Conservation (phyloP, 495 filamentous ascomycete species). For the Chlorociboria aeruginascens region DNA sequence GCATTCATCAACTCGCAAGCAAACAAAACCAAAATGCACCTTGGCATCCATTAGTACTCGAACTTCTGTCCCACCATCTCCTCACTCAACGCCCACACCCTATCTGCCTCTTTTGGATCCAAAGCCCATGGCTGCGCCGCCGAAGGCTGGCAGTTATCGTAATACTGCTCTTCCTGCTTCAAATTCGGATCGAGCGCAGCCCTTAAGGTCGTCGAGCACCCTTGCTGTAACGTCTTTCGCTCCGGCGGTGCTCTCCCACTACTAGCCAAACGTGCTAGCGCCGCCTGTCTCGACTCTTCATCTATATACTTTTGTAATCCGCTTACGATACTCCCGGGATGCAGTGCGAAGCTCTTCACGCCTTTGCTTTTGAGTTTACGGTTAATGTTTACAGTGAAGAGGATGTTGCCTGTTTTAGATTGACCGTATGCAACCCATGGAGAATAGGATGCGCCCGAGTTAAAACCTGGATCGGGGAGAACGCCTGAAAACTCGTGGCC, state of each 20-base stretch:
- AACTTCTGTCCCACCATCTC: slow-evolving; percentile 33
- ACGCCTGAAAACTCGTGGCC: slow-evolving; percentile 13
- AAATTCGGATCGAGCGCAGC: slow-evolving; percentile 30
- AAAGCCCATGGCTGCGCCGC: not conserved
- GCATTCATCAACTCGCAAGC: too few species aligned
- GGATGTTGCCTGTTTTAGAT: slow-evolving; percentile 41
- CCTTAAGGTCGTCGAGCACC: slow-evolving; percentile 27
- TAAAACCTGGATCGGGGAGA: not conserved
- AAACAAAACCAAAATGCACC: too few species aligned
- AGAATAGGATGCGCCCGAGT: slow-evolving; percentile 27
- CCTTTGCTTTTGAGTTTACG: slow-evolving; percentile 26
- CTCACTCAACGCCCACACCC: slow-evolving; percentile 37
- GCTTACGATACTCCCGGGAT: slow-evolving; percentile 28
- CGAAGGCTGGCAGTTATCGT: slow-evolving; percentile 1
- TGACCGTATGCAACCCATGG: slow-evolving; percentile 35
- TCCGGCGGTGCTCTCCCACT: slow-evolving; percentile 9
- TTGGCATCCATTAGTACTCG: not conserved
- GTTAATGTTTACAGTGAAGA: slow-evolving; percentile 33
- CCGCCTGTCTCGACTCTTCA: not conserved
- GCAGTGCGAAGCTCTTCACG: slow-evolving; percentile 26
- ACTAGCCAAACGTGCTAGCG: not conserved
- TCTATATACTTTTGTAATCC: slow-evolving; percentile 2
- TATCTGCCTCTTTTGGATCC: slow-evolving; percentile 31
- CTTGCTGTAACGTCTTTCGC: slow-evolving; percentile 29
- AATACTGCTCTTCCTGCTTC: slow-evolving; percentile 12